These are phyloP conservation scores for Yamadazyma ubonensis DNA, from an alignment of 805 yeast species.

Conservation along the genomic window DNA sequence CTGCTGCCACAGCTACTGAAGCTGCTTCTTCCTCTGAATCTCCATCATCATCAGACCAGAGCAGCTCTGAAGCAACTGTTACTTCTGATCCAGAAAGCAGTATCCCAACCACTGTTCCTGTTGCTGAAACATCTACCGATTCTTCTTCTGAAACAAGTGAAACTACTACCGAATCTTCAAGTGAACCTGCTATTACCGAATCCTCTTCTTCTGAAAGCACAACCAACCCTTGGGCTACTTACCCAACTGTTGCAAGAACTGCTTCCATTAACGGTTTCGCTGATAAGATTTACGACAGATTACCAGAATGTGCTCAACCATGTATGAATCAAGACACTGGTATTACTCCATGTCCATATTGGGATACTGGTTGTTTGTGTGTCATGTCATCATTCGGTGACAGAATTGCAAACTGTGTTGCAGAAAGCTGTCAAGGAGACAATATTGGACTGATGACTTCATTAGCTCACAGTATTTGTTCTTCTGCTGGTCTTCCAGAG, in stretches of 20 bases:
- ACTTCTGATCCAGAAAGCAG: not conserved
- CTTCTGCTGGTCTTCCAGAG: slow-evolving; percentile 30
- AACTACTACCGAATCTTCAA: not conserved
- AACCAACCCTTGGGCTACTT: slow-evolving; percentile 34
- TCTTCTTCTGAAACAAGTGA: not conserved
- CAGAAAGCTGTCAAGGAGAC: slow-evolving; percentile 32
- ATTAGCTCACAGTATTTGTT: slow-evolving; percentile 33
- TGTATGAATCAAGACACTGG: slow-evolving; percentile 39
- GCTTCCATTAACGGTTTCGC: slow-evolving; percentile 50
- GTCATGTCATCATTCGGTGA: slow-evolving; percentile 34
- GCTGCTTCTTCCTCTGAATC: not conserved
- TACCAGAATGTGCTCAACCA: slow-evolving; percentile 43
- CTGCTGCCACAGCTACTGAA: slow-evolving; percentile 21
- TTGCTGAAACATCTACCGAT: slow-evolving; percentile 1
- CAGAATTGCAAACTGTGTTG: slow-evolving; percentile 37
- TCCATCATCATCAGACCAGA: not conserved
- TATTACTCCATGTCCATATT: slow-evolving; percentile 43
- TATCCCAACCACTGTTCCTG: not conserved
- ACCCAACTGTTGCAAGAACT: slow-evolving; percentile 45
- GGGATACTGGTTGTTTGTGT: slow-evolving; percentile 49
- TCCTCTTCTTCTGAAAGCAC: slow-evolving; percentile 1
- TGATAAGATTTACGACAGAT: slow-evolving; percentile 36
- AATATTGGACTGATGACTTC: slow-evolving; percentile 28
- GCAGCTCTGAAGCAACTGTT: not conserved
- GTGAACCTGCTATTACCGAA: slow-evolving; percentile 4